phyloP scores from a whole-genome alignment of 2,329 filamentous ascomycete genomes.

The Colletotrichum higginsianum region DNA sequence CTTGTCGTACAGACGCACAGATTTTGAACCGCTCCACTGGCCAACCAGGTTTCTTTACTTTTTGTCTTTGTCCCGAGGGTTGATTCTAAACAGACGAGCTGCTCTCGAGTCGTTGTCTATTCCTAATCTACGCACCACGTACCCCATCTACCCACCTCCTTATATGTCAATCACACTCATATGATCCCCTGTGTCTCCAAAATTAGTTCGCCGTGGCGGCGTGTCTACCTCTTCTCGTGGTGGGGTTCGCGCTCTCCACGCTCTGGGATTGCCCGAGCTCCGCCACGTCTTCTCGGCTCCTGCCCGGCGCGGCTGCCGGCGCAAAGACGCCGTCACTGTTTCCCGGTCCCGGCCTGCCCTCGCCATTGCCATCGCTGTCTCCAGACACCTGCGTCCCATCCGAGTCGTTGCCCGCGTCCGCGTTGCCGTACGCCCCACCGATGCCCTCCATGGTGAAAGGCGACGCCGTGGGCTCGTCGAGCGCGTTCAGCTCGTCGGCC shows the following conservation, averaged over 20 bases:
- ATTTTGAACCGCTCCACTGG: background rate
- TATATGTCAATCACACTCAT: background rate
- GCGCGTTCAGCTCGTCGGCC: constrained; percentile 69
- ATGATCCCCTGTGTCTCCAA: background rate
- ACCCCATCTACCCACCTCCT: background rate
- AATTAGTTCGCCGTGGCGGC: constrained; percentile 4
- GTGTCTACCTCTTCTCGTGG: constrained; percentile 14
- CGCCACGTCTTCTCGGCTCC: constrained; percentile 53
- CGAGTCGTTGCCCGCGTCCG: constrained; percentile 43
- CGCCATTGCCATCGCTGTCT: constrained; percentile 40
- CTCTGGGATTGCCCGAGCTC: constrained; percentile 48
- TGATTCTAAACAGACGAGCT: too few relatives aligned
- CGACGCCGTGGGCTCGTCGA: constrained; percentile 83
- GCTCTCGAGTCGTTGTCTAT: background rate
- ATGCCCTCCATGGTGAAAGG: constrained; percentile 84
- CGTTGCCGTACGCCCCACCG: constrained; percentile 71
- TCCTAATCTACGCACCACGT: background rate
- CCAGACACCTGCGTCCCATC: constrained; percentile 27
- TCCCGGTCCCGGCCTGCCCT: constrained; percentile 27
- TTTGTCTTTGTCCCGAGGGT: too few relatives aligned
- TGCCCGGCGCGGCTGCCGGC: constrained; percentile 47
- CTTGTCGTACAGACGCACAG: too few relatives aligned
- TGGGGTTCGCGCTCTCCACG: background rate
- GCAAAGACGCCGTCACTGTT: constrained; percentile 48
- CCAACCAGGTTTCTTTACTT: background rate